Evolutionary conservation across 164 flowering plant species (phyloP), one percentile per base, ranked within the genome.

Genomic region (Pachysandra terminalis): DNA sequence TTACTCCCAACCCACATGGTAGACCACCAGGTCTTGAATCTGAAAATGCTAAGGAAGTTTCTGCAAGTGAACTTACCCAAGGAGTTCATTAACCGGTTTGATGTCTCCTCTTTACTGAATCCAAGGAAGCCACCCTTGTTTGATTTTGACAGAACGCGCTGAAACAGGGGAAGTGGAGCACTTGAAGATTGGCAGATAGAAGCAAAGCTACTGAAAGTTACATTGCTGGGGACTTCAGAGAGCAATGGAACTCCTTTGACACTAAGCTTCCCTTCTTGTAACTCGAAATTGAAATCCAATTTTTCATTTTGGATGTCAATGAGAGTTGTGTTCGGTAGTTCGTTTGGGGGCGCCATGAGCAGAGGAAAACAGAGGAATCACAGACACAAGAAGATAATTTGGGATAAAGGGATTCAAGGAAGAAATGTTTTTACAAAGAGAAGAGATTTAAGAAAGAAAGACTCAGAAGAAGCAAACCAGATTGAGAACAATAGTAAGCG

Each of bases 181-280:
- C 77, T 76, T 16, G 83, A 77, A 63, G 74, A 59, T 45, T 61
- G 65, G 52, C 64, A 65, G 10, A 69, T 51, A 1, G 81, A 70
- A 23, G 77, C 65, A 27, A 81, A 86, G 16, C 75, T 75, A 10
- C 22, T 64, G 74, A 84, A 83, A 59, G 73, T 60, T 68, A 86
- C 86, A 49, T 82, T 86, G 65, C 10, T 56, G 0, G 90, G 90
- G 59, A 84, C 80, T 22, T 84, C 73, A 19, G 82, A 45, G 25
- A 86, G 84, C 45, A 86, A 49, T 13, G 84, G 74, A 13, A 86
- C 71, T 3, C 83, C 81, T 61, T 68, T 77, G 22, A 86, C 81
- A 59, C 54, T 64, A 5, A 84, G 70, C 26, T 69, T 81, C 22
- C 85, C 84, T 40, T 78, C 24, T 0, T 75, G 69, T 52, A 86